Percentiles rank a stretch among this genome's conserved stretches.
phyloP scores from a whole-genome alignment of 768 basidiomycete genomes.

The Mycena floridula region DNA sequence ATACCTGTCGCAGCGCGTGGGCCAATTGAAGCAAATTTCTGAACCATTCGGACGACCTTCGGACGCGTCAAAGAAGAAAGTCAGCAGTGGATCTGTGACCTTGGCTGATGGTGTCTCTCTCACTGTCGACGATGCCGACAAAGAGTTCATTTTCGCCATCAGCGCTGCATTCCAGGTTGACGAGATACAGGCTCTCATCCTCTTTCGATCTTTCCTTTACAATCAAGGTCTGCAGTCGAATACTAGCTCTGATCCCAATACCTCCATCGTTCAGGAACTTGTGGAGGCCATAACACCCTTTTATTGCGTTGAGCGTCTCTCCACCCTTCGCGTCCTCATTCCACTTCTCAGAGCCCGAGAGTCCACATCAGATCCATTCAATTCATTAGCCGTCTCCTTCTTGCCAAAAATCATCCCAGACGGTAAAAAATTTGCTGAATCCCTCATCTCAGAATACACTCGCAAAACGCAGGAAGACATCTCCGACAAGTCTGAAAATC shows the following conservation, averaged over 20 bases:
- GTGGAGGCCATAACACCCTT: slow-evolving; percentile 72
- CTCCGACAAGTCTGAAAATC: slow-evolving; percentile 43
- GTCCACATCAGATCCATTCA: slow-evolving; percentile 46
- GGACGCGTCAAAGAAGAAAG: slow-evolving; percentile 54
- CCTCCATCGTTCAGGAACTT: slow-evolving; percentile 47
- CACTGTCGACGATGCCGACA: slow-evolving; percentile 62
- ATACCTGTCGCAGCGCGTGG: slow-evolving; percentile 50
- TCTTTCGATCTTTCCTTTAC: slow-evolving; percentile 73
- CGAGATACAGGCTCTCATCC: slow-evolving; percentile 68
- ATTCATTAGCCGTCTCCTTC: slow-evolving; percentile 45
- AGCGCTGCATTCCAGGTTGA: slow-evolving; percentile 73
- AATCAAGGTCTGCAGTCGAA: slow-evolving; percentile 63
- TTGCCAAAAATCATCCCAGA: slow-evolving; percentile 61
- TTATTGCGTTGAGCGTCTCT: slow-evolving; percentile 77
- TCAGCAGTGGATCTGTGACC: slow-evolving; percentile 63
- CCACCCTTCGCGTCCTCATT: slow-evolving; percentile 59
- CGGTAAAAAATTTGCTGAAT: slow-evolving; percentile 53
- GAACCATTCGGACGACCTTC: slow-evolving; percentile 68
- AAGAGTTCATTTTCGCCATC: slow-evolving; percentile 64
- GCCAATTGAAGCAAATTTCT: slow-evolving; percentile 50
- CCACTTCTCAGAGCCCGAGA: slow-evolving; percentile 71
- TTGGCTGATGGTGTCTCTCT: slow-evolving; percentile 61
- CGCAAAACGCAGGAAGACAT: slow-evolving; percentile 44
- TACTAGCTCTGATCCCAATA: slow-evolving; percentile 34
- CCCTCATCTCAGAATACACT: slow-evolving; percentile 56